Evolutionary conservation across 2,329 filamentous ascomycete species (phyloP).

Genomic region (Calonectria crousiana): DNA sequence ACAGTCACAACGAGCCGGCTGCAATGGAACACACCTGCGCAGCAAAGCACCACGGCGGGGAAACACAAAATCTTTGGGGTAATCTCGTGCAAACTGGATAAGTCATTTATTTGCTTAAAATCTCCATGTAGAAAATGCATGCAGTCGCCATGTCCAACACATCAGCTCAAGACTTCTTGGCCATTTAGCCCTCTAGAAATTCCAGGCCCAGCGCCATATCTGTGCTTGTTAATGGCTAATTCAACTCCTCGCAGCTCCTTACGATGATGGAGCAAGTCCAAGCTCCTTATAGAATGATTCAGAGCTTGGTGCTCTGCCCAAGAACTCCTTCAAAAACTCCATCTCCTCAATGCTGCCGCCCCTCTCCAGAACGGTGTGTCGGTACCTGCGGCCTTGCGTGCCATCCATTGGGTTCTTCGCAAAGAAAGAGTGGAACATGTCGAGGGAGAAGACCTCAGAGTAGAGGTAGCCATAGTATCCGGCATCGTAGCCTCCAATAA

Average conservation of each 20-base stretch:
- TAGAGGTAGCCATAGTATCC: constrained; percentile 84
- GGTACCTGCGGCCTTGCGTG: constrained; percentile 79
- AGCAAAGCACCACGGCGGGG: background rate
- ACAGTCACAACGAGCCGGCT: background rate
- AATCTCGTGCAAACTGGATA: constrained; percentile 1
- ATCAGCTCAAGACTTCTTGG: background rate
- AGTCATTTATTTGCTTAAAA: background rate
- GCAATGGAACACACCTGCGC: background rate
- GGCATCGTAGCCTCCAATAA: constrained; percentile 87
- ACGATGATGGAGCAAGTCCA: constrained; percentile 56
- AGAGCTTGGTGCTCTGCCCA: constrained; percentile 80
- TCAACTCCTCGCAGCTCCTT: background rate
- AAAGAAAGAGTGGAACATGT: constrained; percentile 89
- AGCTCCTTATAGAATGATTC: constrained; percentile 87
- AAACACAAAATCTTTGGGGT: constrained; percentile 3
- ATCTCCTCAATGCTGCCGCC: constrained; percentile 86
- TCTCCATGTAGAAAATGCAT: background rate
- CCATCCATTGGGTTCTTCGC: constrained; percentile 83
- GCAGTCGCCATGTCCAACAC: background rate
- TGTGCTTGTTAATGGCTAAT: constrained; percentile 21
- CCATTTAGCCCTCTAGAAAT: background rate
- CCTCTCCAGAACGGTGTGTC: constrained; percentile 82
- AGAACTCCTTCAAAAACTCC: constrained; percentile 81
- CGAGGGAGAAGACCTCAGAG: constrained; percentile 83
- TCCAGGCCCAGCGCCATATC: background rate